Conservation (phyloP, 495 filamentous ascomycete species). For the Evernia prunastri region DNA sequence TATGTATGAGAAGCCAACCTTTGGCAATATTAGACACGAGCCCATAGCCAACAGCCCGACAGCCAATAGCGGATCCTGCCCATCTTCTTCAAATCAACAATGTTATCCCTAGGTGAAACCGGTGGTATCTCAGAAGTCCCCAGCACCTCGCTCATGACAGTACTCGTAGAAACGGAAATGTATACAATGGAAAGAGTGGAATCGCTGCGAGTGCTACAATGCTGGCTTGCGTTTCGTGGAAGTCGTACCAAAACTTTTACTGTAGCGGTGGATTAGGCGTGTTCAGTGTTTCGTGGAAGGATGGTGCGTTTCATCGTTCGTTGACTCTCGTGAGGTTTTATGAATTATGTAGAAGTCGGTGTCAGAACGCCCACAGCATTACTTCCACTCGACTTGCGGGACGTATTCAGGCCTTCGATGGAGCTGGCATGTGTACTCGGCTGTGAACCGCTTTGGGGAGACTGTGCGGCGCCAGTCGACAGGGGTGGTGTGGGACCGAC, state of each 20-base stretch:
- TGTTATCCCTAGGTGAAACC: conserved; percentile 15
- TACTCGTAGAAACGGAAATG: conserved; percentile 3
- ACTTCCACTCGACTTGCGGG: conserved; percentile 24
- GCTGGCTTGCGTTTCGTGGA: background rate
- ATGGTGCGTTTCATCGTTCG: conserved; percentile 14
- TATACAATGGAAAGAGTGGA: conserved; percentile 9
- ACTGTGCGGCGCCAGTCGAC: conserved; percentile 57
- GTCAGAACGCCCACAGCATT: conserved; percentile 21
- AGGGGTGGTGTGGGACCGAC: conserved; percentile 51
- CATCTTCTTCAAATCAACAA: background rate
- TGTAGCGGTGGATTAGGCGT: conserved; percentile 8
- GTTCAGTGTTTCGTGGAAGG: conserved; percentile 7
- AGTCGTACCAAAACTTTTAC: conserved; percentile 5
- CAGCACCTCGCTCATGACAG: conserved; percentile 17
- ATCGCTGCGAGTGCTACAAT: background rate
- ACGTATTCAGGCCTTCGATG: conserved; percentile 38
- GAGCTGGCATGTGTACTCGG: conserved; percentile 53
- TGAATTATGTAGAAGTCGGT: conserved; percentile 23
- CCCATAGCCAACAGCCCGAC: background rate
- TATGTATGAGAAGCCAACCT: conserved; percentile 15
- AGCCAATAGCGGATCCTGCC: background rate
- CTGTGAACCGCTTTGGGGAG: conserved; percentile 54
- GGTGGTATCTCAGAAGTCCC: conserved; percentile 21
- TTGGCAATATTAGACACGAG: background rate
- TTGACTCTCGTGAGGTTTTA: conserved; percentile 2